Evolutionary conservation across 352 stramenopile species (phyloP).

Genomic region (Globisporangium paroecandrum): DNA sequence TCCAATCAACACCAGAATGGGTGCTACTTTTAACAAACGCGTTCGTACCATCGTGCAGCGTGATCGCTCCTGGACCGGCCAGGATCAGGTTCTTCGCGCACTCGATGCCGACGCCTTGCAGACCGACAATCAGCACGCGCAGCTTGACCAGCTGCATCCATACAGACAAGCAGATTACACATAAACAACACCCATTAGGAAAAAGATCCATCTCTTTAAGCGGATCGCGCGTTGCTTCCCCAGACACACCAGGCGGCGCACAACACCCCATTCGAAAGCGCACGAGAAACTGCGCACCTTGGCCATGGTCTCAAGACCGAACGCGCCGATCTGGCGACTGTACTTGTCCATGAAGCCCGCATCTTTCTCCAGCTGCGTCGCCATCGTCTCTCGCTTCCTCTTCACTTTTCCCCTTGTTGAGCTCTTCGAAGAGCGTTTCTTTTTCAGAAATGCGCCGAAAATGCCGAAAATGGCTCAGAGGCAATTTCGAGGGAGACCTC

Average conservation of each 20-base stretch:
- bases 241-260: not conserved
- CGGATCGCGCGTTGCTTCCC: not conserved
- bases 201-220: not conserved
- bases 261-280: constrained; percentile 14
- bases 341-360: constrained; percentile 93
- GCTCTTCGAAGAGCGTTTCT: constrained; percentile 22
- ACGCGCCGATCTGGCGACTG: constrained; percentile 90
- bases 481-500: too few species aligned
- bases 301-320: constrained; percentile 90
- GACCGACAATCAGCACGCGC: constrained; percentile 80
- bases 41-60: constrained; percentile 68
- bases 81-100: constrained; percentile 93
- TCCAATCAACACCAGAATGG: not conserved
- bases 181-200: constrained; percentile 1
- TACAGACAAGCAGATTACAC: not conserved
- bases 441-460: not conserved
- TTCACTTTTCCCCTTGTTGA: constrained; percentile 22
- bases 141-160: constrained; percentile 64
- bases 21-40: not conserved
- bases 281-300: constrained; percentile 47
- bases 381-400: constrained; percentile 54
- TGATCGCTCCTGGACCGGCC: constrained; percentile 84
- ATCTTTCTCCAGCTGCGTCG: constrained; percentile 74
- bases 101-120: constrained; percentile 88
- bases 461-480: too few species aligned